Conservation (phyloP, 108 stramenopile genomes). For the Cylindrotheca fusiformis region DNA sequence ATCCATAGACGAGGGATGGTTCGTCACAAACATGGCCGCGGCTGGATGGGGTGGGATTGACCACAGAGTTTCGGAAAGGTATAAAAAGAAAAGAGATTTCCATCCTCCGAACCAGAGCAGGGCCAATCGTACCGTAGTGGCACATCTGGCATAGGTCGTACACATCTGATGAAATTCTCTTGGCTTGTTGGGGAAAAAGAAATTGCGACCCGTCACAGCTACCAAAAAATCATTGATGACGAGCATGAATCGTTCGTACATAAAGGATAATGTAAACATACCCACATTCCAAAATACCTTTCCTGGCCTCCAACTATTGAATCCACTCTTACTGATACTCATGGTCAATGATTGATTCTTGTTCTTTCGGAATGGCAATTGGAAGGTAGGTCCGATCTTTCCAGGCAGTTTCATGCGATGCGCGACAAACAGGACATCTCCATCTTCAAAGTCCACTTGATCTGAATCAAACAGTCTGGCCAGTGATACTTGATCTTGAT, state of each 20-base stretch:
- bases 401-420: constrained; percentile 80
- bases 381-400: constrained; percentile 55
- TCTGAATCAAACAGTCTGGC: constrained; percentile 58
- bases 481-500: constrained; percentile 44
- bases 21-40: constrained; percentile 79
- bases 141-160: constrained; percentile 57
- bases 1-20: constrained; percentile 55
- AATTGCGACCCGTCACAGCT: constrained; percentile 58
- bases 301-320: constrained; percentile 46
- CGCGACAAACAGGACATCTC: constrained; percentile 77
- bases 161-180: constrained; percentile 64
- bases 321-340: constrained; percentile 67
- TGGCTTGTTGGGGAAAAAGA: constrained; percentile 81
- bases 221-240: constrained; percentile 70
- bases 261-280: constrained; percentile 54
- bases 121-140: constrained; percentile 37
- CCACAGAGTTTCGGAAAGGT: constrained; percentile 71
- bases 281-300: constrained; percentile 44
- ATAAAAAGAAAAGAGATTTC: constrained; percentile 65
- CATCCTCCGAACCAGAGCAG: constrained; percentile 53
- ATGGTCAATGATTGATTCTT: constrained; percentile 32
- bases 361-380: constrained; percentile 1
- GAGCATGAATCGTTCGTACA: constrained; percentile 66
- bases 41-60: constrained; percentile 79
- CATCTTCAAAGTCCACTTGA: constrained; percentile 71